phyloP scores from a whole-genome alignment of 2,329 filamentous ascomycete species.

The Blastomyces emzantsi region DNA sequence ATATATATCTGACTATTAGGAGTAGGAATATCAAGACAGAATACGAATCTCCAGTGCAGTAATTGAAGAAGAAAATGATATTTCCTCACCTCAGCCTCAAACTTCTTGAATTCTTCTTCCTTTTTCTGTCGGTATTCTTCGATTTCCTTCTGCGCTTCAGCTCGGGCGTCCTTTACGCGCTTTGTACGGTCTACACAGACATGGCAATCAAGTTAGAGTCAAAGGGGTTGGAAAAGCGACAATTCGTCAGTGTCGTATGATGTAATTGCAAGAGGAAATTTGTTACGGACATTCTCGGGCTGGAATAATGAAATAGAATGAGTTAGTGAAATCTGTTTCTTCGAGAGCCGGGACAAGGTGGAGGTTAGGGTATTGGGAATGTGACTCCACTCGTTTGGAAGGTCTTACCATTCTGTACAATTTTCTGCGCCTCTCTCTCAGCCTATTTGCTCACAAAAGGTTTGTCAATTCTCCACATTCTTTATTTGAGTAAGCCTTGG shows the following conservation, averaged over 20 bases:
- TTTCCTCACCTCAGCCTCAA: slow-evolving; percentile 62
- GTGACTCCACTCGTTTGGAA: background rate
- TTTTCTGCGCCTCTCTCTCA: slow-evolving; percentile 97
- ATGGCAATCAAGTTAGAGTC: background rate
- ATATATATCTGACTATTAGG: background rate
- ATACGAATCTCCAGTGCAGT: background rate
- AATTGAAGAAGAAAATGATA: background rate
- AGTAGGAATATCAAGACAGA: background rate
- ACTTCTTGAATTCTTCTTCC: slow-evolving; percentile 91
- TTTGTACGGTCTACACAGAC: slow-evolving; percentile 69
- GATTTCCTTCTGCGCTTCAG: slow-evolving; percentile 97
- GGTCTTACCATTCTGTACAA: slow-evolving; percentile 81
- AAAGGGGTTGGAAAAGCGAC: background rate
- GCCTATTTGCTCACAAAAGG: slow-evolving; percentile 49
- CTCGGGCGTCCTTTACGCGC: slow-evolving; percentile 90
- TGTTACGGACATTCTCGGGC: slow-evolving; percentile 71
- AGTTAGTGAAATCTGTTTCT: slow-evolving; percentile 9
- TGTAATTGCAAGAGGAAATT: background rate
- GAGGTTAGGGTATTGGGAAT: background rate
- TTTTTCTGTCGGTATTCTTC: slow-evolving; percentile 83
- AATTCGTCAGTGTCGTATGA: background rate
- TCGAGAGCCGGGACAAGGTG: background rate
- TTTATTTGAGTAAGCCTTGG: background rate
- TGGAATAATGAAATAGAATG: slow-evolving; percentile 28
- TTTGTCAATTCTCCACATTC: background rate